Percentiles rank a stretch among this genome's conserved stretches.
Evolutionary conservation across 495 filamentous ascomycete species (phyloP).

Genomic region (Penicillium macrosclerotiorum): DNA sequence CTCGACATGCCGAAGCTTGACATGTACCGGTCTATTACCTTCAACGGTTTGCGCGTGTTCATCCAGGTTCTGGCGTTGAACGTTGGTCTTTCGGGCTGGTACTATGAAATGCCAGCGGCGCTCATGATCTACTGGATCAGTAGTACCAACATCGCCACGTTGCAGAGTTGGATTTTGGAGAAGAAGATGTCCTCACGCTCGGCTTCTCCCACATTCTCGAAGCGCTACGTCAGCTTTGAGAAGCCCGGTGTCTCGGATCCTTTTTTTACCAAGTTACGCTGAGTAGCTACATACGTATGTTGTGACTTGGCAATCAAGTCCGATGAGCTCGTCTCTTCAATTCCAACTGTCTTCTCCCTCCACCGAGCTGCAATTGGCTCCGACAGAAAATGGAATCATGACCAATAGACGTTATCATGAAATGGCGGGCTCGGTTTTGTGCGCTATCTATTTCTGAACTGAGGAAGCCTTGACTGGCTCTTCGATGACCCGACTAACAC

Average conservation of each 20-base stretch:
- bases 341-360: too few species aligned
- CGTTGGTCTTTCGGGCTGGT: conserved; percentile 28
- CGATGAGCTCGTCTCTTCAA: too few species aligned
- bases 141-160: conserved; percentile 41
- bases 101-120: conserved; percentile 54
- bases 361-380: too few species aligned
- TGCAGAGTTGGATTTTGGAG: conserved; percentile 36
- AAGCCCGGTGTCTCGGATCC: conserved; percentile 12
- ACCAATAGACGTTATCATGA: too few species aligned
- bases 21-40: conserved; percentile 19
- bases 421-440: too few species aligned
- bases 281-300: too few species aligned
- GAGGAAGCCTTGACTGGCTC: too few species aligned
- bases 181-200: conserved; percentile 34
- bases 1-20: conserved; percentile 27
- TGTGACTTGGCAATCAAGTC: too few species aligned
- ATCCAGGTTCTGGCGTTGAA: conserved; percentile 32
- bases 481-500: too few species aligned
- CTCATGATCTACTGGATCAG: conserved; percentile 74
- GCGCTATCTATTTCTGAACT: too few species aligned
- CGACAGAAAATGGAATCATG: too few species aligned
- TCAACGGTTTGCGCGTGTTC: conserved; percentile 22
- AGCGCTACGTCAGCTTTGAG: conserved; percentile 15
- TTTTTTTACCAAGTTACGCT: conserved; percentile 18
- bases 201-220: conserved; percentile 19